Evolutionary conservation across 2,329 filamentous ascomycete genomes (phyloP).

Genomic region (Zymoseptoria brevis): DNA sequence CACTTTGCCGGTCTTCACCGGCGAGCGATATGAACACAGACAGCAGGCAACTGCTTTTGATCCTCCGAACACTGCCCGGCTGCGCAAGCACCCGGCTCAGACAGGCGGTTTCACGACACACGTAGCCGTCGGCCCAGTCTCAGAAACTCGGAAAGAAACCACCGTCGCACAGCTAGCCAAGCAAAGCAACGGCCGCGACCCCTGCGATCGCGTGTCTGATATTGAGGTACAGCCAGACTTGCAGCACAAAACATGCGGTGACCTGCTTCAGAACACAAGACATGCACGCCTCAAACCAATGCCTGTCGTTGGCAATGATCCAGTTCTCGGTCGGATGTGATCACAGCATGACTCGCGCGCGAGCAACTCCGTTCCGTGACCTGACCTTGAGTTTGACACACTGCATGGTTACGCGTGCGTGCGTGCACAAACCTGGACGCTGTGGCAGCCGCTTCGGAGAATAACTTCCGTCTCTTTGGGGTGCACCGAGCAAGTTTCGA

Average conservation of each 20-base stretch:
- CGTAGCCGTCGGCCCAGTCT: neutral
- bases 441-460: neutral
- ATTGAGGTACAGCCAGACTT: neutral
- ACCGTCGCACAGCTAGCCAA: neutral
- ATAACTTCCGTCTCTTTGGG: neutral
- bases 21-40: neutral
- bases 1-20: neutral
- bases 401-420: neutral
- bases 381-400: neutral
- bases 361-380: neutral
- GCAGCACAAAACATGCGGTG: neutral
- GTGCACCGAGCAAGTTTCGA: neutral
- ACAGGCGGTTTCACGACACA: conserved; percentile 6
- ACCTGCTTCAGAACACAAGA: neutral
- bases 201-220: neutral
- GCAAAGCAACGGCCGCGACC: neutral
- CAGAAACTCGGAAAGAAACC: neutral
- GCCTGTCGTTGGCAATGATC: neutral
- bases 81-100: conserved; percentile 3
- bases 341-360: neutral
- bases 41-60: conserved; percentile 1
- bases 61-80: neutral
- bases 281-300: neutral
- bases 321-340: neutral
- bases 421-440: neutral